Evolutionary conservation across 2,329 filamentous ascomycete genomes (phyloP).

Genomic region (Cordyceps sp.): DNA sequence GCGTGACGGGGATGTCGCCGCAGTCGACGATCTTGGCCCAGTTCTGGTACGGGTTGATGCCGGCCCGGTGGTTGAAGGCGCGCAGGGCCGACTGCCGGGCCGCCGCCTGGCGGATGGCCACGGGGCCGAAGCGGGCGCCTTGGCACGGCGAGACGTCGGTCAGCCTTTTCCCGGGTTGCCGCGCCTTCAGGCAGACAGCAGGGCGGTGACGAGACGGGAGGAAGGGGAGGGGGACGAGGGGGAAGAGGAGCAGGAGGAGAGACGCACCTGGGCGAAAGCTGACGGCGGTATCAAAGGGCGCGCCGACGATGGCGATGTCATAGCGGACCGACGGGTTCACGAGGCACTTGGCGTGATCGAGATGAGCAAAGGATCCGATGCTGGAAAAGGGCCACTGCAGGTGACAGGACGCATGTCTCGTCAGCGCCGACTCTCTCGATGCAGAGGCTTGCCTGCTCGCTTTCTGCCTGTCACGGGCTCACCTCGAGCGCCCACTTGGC

Average conservation of each 20-base stretch:
- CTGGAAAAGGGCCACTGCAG: conserved; percentile 42
- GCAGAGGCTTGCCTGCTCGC: too few relatives aligned
- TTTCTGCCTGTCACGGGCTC: too few relatives aligned
- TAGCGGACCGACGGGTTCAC: conserved; percentile 45
- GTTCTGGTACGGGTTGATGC: conserved; percentile 68
- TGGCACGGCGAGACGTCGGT: neutral
- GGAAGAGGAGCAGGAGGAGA: conserved; percentile 1
- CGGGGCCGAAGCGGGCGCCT: conserved; percentile 69
- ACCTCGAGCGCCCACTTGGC: conserved; percentile 42
- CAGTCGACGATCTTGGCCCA: conserved; percentile 79
- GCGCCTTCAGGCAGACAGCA: too few relatives aligned
- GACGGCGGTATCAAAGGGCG: conserved; percentile 59
- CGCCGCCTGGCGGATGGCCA: conserved; percentile 73
- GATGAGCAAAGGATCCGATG: conserved; percentile 59
- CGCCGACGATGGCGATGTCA: conserved; percentile 58
- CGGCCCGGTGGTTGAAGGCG: conserved; percentile 64
- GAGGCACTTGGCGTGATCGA: conserved; percentile 52
- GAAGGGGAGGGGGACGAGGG: neutral
- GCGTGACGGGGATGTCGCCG: conserved; percentile 76
- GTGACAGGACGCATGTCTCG: neutral
- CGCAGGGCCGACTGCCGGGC: conserved; percentile 65
- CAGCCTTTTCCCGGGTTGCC: too few relatives aligned
- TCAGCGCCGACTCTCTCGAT: neutral
- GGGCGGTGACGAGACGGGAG: too few relatives aligned
- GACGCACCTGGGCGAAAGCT: conserved; percentile 55